Base-by-base conservation (phyloP, 371 early-diverging fungal genomes). In the Chytridiales sp. region DNA sequence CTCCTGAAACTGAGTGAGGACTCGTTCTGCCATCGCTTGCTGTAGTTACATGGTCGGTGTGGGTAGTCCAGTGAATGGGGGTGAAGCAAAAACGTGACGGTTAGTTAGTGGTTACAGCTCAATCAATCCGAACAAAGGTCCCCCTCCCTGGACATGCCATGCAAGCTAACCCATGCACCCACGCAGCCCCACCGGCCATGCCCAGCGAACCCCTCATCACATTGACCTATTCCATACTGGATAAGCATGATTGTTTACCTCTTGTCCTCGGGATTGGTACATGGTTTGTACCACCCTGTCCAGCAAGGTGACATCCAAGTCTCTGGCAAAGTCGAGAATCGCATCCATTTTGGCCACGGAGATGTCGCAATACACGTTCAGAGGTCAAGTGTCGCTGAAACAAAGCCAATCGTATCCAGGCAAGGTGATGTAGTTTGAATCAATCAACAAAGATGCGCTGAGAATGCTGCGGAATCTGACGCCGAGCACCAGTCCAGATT, bases 1-100 rank as follows among this genome's bases (percentile, higher is more conserved):
- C 43, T 96, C 94, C 77, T 96, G 93, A 70, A 99, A 99, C 75
- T 93, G 90, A 26, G 92, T 87, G 68, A 97, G 75, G 31, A 92
- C 67, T 67, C 83, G 81, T 65, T 88, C 85, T 29, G 95, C 95
- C 51, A 73, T 72, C 71, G 84, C 81, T 84, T 89, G 93, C 94
- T 94, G 74, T 54, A 67, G 22, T 17, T 39, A 36, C 24, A n/a
- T n/a, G n/a, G n/a, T n/a, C n/a, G n/a, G n/a, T n/a, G n/a, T n/a
- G n/a, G n/a, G n/a, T n/a, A n/a, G 26, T 5, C 8, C 6, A 38
- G 9, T 8, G 21, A 4, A 5, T 3, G 43, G 8, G 34, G 2
- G n/a, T 11, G 35, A 48, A 8, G n/a, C 11, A 53, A 27, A 30
- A 26, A 43, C 11, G 55, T 54, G 13, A 26, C 31, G 2, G 27